A percentile compares a stretch with the other conserved stretches of the same genome.
phyloP scores from a whole-genome alignment of 805 yeast genomes.

The Schwanniomyces occidentalis region DNA sequence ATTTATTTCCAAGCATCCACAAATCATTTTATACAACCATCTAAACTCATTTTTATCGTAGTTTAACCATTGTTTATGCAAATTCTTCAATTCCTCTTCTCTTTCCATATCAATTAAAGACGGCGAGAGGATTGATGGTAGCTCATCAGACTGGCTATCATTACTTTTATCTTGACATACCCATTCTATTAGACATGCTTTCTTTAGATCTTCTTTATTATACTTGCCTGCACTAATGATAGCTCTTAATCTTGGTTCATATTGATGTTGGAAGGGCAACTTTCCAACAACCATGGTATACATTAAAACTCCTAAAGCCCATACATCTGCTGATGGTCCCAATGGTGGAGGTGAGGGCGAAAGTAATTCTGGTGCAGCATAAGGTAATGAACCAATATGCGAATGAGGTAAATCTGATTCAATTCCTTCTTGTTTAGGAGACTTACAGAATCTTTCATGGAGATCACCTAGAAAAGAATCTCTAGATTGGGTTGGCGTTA shows the following conservation, averaged over 20 bases:
- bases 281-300: conserved; percentile 73
- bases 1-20: conserved; percentile 56
- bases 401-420: conserved; percentile 55
- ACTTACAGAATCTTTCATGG: background rate
- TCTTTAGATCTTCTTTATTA: conserved; percentile 46
- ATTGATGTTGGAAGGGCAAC: conserved; percentile 82
- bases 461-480: conserved; percentile 3
- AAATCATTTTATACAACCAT: conserved; percentile 38
- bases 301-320: conserved; percentile 86
- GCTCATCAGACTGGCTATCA: background rate
- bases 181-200: conserved; percentile 38
- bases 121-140: conserved; percentile 7
- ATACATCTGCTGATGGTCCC: conserved; percentile 75
- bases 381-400: conserved; percentile 87
- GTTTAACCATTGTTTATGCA: conserved; percentile 20
- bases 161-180: conserved; percentile 14
- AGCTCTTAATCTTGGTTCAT: conserved; percentile 75
- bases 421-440: conserved; percentile 13
- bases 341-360: conserved; percentile 59
- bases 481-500: conserved; percentile 27
- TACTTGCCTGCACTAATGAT: conserved; percentile 69
- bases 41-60: conserved; percentile 19
- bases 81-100: conserved; percentile 13
- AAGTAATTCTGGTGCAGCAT: conserved; percentile 86
- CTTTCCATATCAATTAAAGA: conserved; percentile 18